A percentile compares a stretch with the other conserved stretches of the same genome.
These are phyloP conservation scores for Flaveria brownii DNA, from an alignment of 129 eudicot genomes.

Conservation along the genomic window DNA sequence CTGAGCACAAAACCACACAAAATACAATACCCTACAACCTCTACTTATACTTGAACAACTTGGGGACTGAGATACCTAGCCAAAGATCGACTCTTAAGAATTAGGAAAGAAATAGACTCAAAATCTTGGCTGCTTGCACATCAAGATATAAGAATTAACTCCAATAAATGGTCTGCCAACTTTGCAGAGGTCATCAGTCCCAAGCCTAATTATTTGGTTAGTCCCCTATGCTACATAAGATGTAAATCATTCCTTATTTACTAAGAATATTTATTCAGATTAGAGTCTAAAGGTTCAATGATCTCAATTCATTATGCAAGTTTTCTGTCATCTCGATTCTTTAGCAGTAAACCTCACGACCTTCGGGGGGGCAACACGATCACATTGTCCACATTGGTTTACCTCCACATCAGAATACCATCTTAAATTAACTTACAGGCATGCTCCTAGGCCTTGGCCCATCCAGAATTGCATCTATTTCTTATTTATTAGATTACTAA, in stretches of 20 bases:
- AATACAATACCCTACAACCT: no score
- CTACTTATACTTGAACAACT: no score
- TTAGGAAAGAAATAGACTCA: no score
- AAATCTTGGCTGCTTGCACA: no score
- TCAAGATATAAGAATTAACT: no score
- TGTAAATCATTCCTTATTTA: neutral
- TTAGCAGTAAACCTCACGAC: neutral
- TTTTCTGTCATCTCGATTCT: neutral
- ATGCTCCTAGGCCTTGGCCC: neutral
- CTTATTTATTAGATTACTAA: neutral
- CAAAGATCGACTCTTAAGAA: no score
- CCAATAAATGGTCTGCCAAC: neutral
- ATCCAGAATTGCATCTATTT: neutral
- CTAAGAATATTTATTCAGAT: neutral
- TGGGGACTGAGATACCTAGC: no score
- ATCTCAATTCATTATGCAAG: neutral
- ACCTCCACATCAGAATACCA: neutral
- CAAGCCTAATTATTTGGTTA: neutral
- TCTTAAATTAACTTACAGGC: neutral
- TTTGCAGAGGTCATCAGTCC: neutral
- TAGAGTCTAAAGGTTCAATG: neutral
- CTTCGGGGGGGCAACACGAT: neutral
- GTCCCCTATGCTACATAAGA: neutral
- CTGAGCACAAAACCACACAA: no score
- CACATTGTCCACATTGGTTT: slow-evolving; percentile 6